Base-by-base conservation (phyloP, 495 filamentous ascomycete genomes). In the Arthonia radiata region DNA sequence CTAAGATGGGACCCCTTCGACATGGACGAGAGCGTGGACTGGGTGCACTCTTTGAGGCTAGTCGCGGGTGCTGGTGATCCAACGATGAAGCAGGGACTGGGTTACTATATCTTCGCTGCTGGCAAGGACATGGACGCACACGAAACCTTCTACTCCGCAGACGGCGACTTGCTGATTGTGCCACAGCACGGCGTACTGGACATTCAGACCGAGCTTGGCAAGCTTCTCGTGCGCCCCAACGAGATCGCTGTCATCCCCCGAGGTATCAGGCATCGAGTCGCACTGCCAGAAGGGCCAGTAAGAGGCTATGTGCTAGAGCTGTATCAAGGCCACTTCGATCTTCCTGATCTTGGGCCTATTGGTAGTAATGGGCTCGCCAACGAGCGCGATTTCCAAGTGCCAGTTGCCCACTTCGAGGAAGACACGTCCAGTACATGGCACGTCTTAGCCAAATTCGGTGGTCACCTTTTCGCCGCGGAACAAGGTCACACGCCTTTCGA, bases 1-100 rank as follows among this genome's bases (percentile, higher is more conserved):
- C 53, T 91, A 10, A 71, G 82, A 22, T 93, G 82, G 82, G 67
- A 80, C 37, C 81, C 82, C 4, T 91, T 91, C 36, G 78, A 89
- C 22, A 32, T 71, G 28, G 64, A 79, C 37, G 55, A 65, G 41
- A 59, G 52, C 4, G 63, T 70, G 1, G 77, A 86, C 44, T 91
- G 78, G 57, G 66, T 83, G 11, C 66, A 76, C 28, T 68, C 73
- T 7, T 42, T 93, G 30, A 67, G 68, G 22, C 54, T 80, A 13
- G 55, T 91, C 4, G 79, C 75, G 5, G 81, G 78, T 8, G 72
- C 78, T 0, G 82, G 82, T 17, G 75, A 86, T 35, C 70, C 77
- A 2, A 75, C 73, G 0, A 49, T 76, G 44, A 35, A 26, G 17
- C 10, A 26, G 12, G 36, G 36, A 7, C 38, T 89, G 13, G 81